Percentiles rank a stretch among this genome's conserved stretches.
These are phyloP conservation scores for Salix viminalis DNA, from an alignment of 345 rosid genomes.

Conservation along the genomic window DNA sequence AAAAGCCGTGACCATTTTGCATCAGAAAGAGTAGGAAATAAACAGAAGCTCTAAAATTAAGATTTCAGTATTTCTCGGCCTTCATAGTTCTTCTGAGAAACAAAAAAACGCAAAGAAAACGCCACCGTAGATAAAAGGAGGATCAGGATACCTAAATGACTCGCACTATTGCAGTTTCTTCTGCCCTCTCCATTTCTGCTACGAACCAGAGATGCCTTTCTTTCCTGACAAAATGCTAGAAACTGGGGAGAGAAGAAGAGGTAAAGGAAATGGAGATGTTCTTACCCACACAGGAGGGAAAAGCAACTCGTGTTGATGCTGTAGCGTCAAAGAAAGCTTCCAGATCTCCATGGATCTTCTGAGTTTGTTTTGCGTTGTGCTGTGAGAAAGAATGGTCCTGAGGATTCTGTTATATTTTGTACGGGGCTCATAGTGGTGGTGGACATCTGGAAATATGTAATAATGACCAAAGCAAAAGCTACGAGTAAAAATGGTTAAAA, in stretches of 20 bases:
- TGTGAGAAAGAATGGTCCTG: slow-evolving; percentile 14
- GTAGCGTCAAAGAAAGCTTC: not conserved
- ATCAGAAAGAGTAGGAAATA: slow-evolving; percentile 10
- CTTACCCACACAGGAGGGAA: slow-evolving; percentile 16
- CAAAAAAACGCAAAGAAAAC: not conserved
- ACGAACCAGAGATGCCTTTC: not conserved
- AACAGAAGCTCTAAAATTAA: slow-evolving; percentile 6
- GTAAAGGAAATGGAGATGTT: slow-evolving; percentile 8
- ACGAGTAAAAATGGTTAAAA: slow-evolving; percentile 8
- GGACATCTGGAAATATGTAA: slow-evolving; percentile 31
- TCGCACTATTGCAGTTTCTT: not conserved
- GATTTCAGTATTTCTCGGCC: not conserved
- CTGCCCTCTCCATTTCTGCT: not conserved
- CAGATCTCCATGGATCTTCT: slow-evolving; percentile 3
- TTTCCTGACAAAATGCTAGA: not conserved
- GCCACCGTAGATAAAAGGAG: not conserved
- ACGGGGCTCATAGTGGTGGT: slow-evolving; percentile 24
- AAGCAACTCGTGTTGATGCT: not conserved
- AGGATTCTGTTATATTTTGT: slow-evolving; percentile 20
- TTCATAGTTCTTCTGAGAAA: not conserved
- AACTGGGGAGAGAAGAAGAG: not conserved
- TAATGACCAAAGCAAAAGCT: slow-evolving; percentile 28
- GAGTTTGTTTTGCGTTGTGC: slow-evolving; percentile 1
- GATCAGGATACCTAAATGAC: not conserved
- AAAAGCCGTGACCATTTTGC: not conserved